Evolutionary conservation across 768 basidiomycete genomes (phyloP), one percentile per base, ranked within the genome.

Genomic region (Boletus subcaerulescens): DNA sequence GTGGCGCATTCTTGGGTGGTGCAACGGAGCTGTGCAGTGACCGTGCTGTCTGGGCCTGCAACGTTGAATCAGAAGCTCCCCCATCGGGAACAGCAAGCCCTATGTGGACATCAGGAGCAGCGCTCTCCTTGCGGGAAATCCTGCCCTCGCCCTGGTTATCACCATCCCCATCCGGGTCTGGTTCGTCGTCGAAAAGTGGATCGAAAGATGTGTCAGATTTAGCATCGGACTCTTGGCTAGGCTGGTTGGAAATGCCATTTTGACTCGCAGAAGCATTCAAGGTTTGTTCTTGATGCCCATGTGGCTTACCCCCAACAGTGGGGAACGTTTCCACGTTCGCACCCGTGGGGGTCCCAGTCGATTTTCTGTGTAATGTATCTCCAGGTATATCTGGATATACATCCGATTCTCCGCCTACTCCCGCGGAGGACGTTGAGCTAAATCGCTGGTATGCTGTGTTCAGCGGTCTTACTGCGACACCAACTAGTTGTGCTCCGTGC

Each of bases 111-210:
- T 53, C 48, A 56, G 58, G 39, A 50, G 32, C 32, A 26, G 42
- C 48, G 8, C 45, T 55, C 26, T 61, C 61, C 49, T 60, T 61
- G 48, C 65, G 56, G 24, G 53, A 52, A 55, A 10, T 38, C 45
- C 49, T 59, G 43, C 36, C 45, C 54, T 60, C 62, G 17, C 63
- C 53, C 31, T 50, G 55, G 29, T 50, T 52, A 46, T 73, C 71
- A 12, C 67, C 68, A 53, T 79, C 76, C n/a, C 75, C 81, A 48
- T 81, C 82, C 2, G 76, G 81, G 48, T 87, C 87, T 12, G 81
- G 82, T 63, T 89, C 92, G 53, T 91, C 91, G 64, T 93, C 93
- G 66, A 97, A 98, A 18, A 98, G 75, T 29, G 94, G 90, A 64
- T 95, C 93, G 65, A 83, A 91, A 0, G 91, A 91, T 7, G 81